Conservation (phyloP, 768 basidiomycete species). For the Tricholoma hemisulphureum region DNA sequence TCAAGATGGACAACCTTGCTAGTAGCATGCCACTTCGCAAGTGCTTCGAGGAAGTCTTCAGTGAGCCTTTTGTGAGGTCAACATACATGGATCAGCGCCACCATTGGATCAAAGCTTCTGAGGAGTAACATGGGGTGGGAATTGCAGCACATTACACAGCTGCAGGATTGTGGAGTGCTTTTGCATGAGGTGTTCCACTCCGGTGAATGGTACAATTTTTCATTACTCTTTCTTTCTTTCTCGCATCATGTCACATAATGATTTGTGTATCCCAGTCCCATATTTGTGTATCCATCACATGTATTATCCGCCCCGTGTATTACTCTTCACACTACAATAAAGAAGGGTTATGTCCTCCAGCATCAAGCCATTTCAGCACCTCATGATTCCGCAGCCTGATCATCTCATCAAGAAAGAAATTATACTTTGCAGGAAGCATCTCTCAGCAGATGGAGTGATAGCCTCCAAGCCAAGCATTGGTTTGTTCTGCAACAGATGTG, state of each 20-base stretch:
- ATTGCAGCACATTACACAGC: conserved; percentile 27
- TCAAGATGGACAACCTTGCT: conserved; percentile 6
- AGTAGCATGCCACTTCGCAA: background rate
- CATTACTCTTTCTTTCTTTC: background rate
- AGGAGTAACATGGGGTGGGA: conserved; percentile 19
- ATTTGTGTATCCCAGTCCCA: background rate
- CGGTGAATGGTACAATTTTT: background rate
- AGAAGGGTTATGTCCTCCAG: conserved; percentile 15
- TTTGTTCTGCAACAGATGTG: conserved; percentile 35
- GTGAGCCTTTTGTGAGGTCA: background rate
- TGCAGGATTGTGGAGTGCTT: conserved; percentile 4
- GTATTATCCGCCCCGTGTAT: background rate
- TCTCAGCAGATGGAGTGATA: conserved; percentile 27
- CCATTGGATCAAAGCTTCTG: background rate
- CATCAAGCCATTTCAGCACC: conserved; percentile 12
- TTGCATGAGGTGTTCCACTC: background rate
- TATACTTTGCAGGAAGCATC: conserved; percentile 31
- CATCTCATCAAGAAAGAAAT: conserved; percentile 40
- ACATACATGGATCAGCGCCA: background rate
- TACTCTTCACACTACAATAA: background rate
- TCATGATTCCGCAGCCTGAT: conserved; percentile 26
- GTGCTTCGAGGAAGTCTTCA: background rate
- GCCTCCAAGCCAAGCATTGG: conserved; percentile 34
- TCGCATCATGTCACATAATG: background rate
- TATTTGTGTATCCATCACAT: too few relatives aligned